Percentiles rank a stretch among this genome's conserved stretches.
Conservation (phyloP, 2,329 filamentous ascomycete species). For the Fusarium denticulatum region DNA sequence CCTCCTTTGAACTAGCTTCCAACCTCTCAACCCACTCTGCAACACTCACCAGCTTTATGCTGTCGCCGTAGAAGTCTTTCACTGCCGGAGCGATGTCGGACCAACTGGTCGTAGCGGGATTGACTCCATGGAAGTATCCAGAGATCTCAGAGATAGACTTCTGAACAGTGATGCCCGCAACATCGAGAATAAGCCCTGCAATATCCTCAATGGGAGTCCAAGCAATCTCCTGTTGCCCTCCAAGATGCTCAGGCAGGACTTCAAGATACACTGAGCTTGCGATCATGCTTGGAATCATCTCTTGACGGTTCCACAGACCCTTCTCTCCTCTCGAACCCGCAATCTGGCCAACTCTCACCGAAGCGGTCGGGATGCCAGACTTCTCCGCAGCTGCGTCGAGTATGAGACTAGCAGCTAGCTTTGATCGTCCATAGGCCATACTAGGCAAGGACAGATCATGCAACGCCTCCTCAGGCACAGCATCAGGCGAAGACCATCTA, state of each 20-base stretch:
- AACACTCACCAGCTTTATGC: not conserved
- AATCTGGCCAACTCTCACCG: not conserved
- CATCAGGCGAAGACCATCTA: not conserved
- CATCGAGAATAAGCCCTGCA: not conserved
- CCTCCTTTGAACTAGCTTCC: not conserved
- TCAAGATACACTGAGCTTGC: slow-evolving; percentile 6
- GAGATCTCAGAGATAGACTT: not conserved
- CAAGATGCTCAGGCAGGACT: not conserved
- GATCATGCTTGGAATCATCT: slow-evolving; percentile 3
- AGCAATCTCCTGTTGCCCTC: not conserved
- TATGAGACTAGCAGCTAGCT: not conserved
- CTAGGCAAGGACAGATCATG: not conserved
- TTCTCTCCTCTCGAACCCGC: not conserved
- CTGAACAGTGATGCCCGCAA: not conserved
- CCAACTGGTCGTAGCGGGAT: not conserved
- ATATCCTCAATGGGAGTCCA: slow-evolving; percentile 1
- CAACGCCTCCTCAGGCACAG: not conserved
- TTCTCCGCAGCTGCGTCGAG: not conserved
- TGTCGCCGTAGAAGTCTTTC: not conserved
- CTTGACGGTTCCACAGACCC: slow-evolving; percentile 6
- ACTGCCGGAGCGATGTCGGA: not conserved
- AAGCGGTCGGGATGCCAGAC: rapidly evolving
- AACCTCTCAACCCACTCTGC: not conserved
- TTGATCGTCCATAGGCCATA: not conserved
- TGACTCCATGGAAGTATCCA: slow-evolving; percentile 11